Evolutionary conservation across 148 eudicot genomes (phyloP).

Genomic region (Suaeda aralocaspica): DNA sequence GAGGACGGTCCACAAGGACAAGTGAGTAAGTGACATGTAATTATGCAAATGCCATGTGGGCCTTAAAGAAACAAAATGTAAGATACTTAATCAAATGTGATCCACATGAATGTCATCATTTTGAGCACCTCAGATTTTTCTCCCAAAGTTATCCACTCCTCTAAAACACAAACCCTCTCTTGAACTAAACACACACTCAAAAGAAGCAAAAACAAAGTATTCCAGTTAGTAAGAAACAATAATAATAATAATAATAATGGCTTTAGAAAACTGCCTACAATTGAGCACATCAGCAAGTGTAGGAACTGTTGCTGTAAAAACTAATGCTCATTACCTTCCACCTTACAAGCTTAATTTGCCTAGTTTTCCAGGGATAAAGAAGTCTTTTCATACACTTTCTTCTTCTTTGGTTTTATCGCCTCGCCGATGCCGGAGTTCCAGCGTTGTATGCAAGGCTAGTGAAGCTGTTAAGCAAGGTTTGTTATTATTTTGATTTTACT

Average conservation of each 20-base stretch:
- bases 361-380: constrained; percentile 28
- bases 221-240: background rate
- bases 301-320: constrained; percentile 21
- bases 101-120: constrained; percentile 36
- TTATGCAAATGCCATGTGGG: too few species aligned
- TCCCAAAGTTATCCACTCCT: constrained; percentile 23
- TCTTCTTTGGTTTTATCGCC: constrained; percentile 14
- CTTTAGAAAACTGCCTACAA: constrained; percentile 27
- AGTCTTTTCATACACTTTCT: constrained; percentile 19
- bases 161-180: background rate
- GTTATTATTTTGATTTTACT: background rate
- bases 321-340: constrained; percentile 11
- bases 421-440: constrained; percentile 19
- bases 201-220: background rate
- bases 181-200: background rate
- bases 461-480: constrained; percentile 51
- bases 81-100: constrained; percentile 16
- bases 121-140: constrained; percentile 21
- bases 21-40: too few species aligned
- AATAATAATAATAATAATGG: constrained; percentile 1
- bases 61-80: background rate
- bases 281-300: constrained; percentile 31
- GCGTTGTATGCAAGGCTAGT: constrained; percentile 49
- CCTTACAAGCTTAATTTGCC: constrained; percentile 15
- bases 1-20: too few species aligned